Conservation (phyloP, 108 stramenopile genomes). For the Chaetoceros tenuissimus region DNA sequence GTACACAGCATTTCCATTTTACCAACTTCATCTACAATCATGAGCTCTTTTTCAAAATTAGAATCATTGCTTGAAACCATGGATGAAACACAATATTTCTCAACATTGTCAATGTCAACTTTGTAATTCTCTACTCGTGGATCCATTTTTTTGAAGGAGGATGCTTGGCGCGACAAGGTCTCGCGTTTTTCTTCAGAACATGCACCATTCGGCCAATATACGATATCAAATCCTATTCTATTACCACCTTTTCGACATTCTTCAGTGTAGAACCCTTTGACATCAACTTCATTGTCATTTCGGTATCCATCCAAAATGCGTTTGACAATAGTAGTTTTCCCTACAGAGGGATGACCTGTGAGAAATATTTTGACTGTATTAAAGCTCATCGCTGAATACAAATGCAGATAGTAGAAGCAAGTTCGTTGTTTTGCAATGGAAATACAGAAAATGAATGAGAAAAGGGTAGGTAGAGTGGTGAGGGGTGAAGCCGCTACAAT, state of each 20-base stretch:
- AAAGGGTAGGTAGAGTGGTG: too few species aligned
- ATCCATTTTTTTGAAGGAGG: conserved; percentile 3
- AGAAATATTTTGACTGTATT: too few species aligned
- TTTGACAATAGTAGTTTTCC: conserved; percentile 8
- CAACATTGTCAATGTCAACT: background rate
- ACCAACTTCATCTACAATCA: conserved; percentile 1
- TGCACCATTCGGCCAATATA: background rate
- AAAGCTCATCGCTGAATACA: too few species aligned
- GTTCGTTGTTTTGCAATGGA: too few species aligned
- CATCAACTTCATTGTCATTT: background rate
- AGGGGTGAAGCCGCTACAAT: too few species aligned
- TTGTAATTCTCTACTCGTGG: conserved; percentile 5
- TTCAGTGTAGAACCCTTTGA: conserved; percentile 9
- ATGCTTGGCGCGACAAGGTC: background rate
- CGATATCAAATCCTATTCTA: conserved; percentile 5
- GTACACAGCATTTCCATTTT: conserved; percentile 11
- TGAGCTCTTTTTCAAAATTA: background rate
- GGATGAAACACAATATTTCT: background rate
- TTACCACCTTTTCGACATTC: conserved; percentile 5
- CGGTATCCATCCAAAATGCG: background rate
- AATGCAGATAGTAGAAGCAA: too few species aligned
- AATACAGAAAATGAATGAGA: too few species aligned
- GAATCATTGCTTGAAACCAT: background rate
- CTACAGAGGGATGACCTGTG: conserved; percentile 6
- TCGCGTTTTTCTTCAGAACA: background rate